A percentile compares a stretch with the other conserved stretches of the same genome.
Evolutionary conservation across 208 protist species (phyloP).

Genomic region (Acanthamoeba castellanii): DNA sequence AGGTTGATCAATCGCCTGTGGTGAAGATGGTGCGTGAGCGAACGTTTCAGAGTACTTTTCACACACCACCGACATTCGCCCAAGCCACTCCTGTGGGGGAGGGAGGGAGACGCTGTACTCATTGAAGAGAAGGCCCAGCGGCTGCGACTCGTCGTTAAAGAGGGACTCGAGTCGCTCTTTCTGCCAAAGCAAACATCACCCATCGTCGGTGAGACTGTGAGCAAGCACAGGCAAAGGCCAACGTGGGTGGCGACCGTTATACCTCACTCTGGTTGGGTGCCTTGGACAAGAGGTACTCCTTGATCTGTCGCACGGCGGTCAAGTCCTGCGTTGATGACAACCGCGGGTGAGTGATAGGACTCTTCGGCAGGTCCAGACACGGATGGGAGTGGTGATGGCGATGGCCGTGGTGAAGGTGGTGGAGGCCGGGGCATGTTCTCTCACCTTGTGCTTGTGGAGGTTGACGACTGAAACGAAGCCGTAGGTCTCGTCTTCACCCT

Average conservation of each 20-base stretch:
- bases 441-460: constrained; percentile 67
- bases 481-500: constrained; percentile 32
- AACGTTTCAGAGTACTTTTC: not conserved
- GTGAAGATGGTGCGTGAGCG: not conserved
- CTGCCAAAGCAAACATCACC: not conserved
- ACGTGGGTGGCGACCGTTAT: not conserved
- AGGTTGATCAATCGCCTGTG: constrained; percentile 41
- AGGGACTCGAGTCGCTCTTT: not conserved
- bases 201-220: not conserved
- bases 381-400: not conserved
- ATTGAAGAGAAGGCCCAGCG: constrained; percentile 26
- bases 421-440: too few relatives aligned
- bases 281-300: constrained; percentile 16
- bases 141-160: constrained; percentile 16
- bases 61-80: too few relatives aligned
- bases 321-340: not conserved
- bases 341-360: not conserved
- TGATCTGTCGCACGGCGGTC: constrained; percentile 2
- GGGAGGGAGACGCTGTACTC: not conserved
- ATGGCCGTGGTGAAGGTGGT: too few relatives aligned
- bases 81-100: too few relatives aligned
- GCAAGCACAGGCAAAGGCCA: not conserved
- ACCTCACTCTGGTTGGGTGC: constrained; percentile 18
- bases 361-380: not conserved
- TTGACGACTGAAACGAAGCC: constrained; percentile 46